Evolutionary conservation across 164 flowering plant genomes (phyloP), one percentile per base, ranked within the genome.

Genomic region (Liriodendron chinense): DNA sequence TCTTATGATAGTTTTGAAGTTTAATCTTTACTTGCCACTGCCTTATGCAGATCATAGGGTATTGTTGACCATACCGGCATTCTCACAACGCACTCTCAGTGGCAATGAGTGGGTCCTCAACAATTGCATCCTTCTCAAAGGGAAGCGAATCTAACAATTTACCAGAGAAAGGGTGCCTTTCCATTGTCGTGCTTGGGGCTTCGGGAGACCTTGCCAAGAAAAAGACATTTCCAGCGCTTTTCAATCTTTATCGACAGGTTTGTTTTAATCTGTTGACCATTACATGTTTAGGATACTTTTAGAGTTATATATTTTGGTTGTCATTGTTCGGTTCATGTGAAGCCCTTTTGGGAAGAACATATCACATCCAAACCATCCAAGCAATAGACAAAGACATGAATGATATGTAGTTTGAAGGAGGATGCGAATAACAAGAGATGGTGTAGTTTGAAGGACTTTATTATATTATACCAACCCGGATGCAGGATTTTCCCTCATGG

Each of bases 141-240:
- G 8, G 34, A 10, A 48, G 10, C 16, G 64, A 74, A 13, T 65
- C 70, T 18, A 82, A 84, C 18, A 70, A 48, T 76, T 79, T 80
- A 9, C 72, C 84, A 34, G 99, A 90, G 83, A 82, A 83, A 81
- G 99, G 98, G 47, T 86, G 91, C 71, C 92, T 96, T 26, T 91
- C 99, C 9, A 86, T 96, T 47, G 69, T 92, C 71, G 98, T 96
- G 59, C 92, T 96, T 68, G 99, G 99, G 73, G 99, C 99, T 81
- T 96, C 99, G 16, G 99, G 99, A 66, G 99, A 96, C 83, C 99
- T 96, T 81, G 99, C 99, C 50, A 96, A 96, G 90, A 96, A 96
- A 79, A 96, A 96, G 89, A 96, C 99, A 34, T 96, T 96, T 71
- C 99, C 99, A 4, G 99, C 99, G 1, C 93, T 96, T 43, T 96